Conservation (phyloP, 495 filamentous ascomycete genomes). For the Hypoxylon trugodes region DNA sequence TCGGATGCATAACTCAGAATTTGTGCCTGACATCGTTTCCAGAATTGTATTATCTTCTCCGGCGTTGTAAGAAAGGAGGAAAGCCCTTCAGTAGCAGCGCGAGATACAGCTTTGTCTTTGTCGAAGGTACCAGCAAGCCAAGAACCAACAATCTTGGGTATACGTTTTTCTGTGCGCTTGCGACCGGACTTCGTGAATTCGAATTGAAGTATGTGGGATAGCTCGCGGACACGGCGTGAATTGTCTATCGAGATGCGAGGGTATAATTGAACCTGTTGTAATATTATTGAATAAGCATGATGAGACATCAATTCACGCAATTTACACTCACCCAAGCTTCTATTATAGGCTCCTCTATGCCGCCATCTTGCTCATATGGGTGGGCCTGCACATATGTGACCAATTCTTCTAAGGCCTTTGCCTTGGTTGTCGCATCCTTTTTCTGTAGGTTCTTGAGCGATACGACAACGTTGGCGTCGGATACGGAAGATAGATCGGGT, state of each 20-base stretch:
- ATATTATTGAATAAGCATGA: conserved; percentile 42
- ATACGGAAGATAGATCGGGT: conserved; percentile 80
- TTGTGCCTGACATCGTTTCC: conserved; percentile 75
- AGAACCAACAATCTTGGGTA: conserved; percentile 78
- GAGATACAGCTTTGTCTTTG: conserved; percentile 75
- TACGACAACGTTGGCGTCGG: conserved; percentile 81
- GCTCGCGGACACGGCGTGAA: conserved; percentile 84
- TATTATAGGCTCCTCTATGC: conserved; percentile 77
- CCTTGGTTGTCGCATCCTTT: conserved; percentile 90
- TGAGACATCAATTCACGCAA: conserved; percentile 21
- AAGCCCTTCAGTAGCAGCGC: conserved; percentile 77
- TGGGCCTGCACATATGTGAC: conserved; percentile 64
- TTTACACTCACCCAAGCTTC: conserved; percentile 81
- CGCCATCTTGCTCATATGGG: conserved; percentile 57
- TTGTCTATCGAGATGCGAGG: conserved; percentile 88
- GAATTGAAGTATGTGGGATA: conserved; percentile 78
- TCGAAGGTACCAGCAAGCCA: conserved; percentile 93
- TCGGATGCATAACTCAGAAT: conserved; percentile 83
- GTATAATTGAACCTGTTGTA: conserved; percentile 78
- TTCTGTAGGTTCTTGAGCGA: conserved; percentile 91
- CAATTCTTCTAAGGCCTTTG: conserved; percentile 91
- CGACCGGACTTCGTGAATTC: conserved; percentile 74
- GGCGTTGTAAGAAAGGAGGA: conserved; percentile 75
- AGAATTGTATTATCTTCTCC: conserved; percentile 78
- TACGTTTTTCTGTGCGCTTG: conserved; percentile 79